Percentiles rank a stretch among this genome's conserved stretches.
phyloP scores from a whole-genome alignment of 106 monocot species.

The Platanthera guangdongensis region DNA sequence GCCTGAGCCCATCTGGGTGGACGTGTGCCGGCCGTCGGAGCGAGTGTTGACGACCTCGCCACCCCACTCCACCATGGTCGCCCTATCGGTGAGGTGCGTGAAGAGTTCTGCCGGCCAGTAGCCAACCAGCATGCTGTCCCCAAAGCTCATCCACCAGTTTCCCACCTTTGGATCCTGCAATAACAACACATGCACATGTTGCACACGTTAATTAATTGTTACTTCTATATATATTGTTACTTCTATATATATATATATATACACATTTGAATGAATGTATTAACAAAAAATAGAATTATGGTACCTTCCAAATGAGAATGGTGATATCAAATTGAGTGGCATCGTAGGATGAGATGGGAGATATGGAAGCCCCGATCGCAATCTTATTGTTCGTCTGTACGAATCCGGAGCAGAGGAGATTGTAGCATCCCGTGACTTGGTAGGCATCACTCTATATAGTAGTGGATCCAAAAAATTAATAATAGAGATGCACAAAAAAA shows the following conservation, averaged over 20 bases:
- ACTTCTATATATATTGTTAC: not conserved
- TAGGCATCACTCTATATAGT: slow-evolving; percentile 57
- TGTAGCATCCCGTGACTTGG: slow-evolving; percentile 74
- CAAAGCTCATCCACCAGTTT: slow-evolving; percentile 98
- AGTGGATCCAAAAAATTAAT: not conserved
- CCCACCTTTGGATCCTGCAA: slow-evolving; percentile 76
- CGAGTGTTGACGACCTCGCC: slow-evolving; percentile 88
- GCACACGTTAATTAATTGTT: not conserved
- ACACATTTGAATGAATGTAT: not conserved
- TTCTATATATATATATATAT: not conserved
- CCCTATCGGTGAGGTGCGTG: slow-evolving; percentile 82
- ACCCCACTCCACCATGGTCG: slow-evolving; percentile 96
- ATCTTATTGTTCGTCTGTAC: slow-evolving; percentile 68
- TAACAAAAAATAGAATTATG: not conserved
- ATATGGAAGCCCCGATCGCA: slow-evolving; percentile 69
- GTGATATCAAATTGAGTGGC: slow-evolving; percentile 55
- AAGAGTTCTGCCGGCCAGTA: slow-evolving; percentile 99
- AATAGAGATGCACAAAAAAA: no score
- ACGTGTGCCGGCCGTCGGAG: slow-evolving; percentile 56
- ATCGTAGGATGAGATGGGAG: slow-evolving; percentile 40
- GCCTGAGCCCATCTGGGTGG: slow-evolving; percentile 95
- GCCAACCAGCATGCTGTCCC: slow-evolving; percentile 62
- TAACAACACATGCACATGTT: not conserved
- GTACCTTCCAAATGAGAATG: slow-evolving; percentile 74
- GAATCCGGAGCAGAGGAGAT: slow-evolving; percentile 62